Evolutionary conservation across 192 early-diverging fungal genomes (phyloP).

Genomic region (Backusella luteola): DNA sequence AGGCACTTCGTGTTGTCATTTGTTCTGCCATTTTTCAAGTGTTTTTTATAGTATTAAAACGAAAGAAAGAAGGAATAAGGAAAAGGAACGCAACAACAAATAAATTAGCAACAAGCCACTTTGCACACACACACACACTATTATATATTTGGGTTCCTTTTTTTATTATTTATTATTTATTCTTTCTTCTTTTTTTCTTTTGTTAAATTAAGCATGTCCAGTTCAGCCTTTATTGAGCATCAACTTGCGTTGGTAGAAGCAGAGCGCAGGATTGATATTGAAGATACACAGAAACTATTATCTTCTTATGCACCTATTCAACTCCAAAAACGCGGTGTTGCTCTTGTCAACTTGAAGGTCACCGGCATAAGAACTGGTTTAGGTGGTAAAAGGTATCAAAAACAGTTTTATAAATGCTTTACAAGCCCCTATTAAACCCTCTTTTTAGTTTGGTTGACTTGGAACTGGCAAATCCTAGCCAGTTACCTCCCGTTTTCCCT

Average conservation of each 20-base stretch:
- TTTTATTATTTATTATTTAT: background rate
- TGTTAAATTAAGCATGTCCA: background rate
- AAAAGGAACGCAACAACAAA: background rate
- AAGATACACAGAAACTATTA: constrained; percentile 42
- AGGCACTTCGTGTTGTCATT: constrained; percentile 40
- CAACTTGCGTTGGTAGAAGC: constrained; percentile 55
- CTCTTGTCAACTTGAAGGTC: constrained; percentile 59
- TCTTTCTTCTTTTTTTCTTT: background rate
- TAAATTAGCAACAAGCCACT: background rate
- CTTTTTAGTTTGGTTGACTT: constrained; percentile 57
- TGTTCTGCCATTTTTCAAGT: constrained; percentile 26
- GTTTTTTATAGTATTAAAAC: background rate
- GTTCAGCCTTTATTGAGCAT: constrained; percentile 32
- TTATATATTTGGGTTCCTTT: background rate
- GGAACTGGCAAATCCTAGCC: constrained; percentile 56
- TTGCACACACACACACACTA: background rate
- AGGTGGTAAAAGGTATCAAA: constrained; percentile 58
- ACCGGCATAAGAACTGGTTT: constrained; percentile 61
- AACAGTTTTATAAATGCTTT: background rate
- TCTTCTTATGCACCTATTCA: constrained; percentile 53
- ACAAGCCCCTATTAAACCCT: background rate
- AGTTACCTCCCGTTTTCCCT: constrained; percentile 47
- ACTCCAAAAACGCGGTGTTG: constrained; percentile 64
- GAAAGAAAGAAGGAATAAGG: background rate
- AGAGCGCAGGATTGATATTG: constrained; percentile 51